phyloP scores from a whole-genome alignment of 768 basidiomycete genomes.

The Termitomyces sp. region DNA sequence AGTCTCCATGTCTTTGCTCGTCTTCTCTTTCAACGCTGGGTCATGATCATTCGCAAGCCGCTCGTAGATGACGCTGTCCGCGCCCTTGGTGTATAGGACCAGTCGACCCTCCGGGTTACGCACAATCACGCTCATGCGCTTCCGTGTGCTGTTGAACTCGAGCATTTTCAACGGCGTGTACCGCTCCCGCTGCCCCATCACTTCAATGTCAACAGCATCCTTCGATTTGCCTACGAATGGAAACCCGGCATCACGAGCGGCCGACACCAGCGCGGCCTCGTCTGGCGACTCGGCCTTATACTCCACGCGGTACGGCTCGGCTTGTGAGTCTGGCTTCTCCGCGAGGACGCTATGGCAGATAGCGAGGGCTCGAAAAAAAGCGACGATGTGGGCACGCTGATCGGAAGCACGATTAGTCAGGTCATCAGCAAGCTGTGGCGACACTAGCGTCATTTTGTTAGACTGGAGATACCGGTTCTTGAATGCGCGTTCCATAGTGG shows the following conservation, averaged over 20 bases:
- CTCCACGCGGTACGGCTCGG: slow-evolving; percentile 57
- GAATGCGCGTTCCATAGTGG: slow-evolving; percentile 69
- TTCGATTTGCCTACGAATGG: slow-evolving; percentile 77
- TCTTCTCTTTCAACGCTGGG: slow-evolving; percentile 64
- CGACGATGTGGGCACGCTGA: slow-evolving; percentile 63
- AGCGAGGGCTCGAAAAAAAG: slow-evolving; percentile 94
- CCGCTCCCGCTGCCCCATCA: slow-evolving; percentile 82
- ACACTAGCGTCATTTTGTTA: slow-evolving; percentile 82
- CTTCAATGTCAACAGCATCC: slow-evolving; percentile 80
- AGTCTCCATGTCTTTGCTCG: slow-evolving; percentile 81
- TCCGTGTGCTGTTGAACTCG: slow-evolving; percentile 92
- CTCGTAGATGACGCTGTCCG: slow-evolving; percentile 91
- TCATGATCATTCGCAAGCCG: slow-evolving; percentile 78
- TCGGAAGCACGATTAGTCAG: slow-evolving; percentile 53
- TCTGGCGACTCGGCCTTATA: slow-evolving; percentile 98
- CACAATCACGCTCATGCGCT: slow-evolving; percentile 92
- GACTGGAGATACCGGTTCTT: slow-evolving; percentile 82
- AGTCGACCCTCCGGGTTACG: slow-evolving; percentile 80
- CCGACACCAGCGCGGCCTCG: slow-evolving; percentile 89
- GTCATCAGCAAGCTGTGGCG: slow-evolving; percentile 78
- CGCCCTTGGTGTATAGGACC: slow-evolving; percentile 93
- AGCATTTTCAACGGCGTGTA: slow-evolving; percentile 76
- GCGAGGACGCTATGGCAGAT: slow-evolving; percentile 90
- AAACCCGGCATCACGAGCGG: slow-evolving; percentile 90
- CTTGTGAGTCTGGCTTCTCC: slow-evolving; percentile 60